Percentiles rank a stretch among this genome's conserved stretches.
Conservation (phyloP, 208 protist species). For the Acanthamoeba castellanii region DNA sequence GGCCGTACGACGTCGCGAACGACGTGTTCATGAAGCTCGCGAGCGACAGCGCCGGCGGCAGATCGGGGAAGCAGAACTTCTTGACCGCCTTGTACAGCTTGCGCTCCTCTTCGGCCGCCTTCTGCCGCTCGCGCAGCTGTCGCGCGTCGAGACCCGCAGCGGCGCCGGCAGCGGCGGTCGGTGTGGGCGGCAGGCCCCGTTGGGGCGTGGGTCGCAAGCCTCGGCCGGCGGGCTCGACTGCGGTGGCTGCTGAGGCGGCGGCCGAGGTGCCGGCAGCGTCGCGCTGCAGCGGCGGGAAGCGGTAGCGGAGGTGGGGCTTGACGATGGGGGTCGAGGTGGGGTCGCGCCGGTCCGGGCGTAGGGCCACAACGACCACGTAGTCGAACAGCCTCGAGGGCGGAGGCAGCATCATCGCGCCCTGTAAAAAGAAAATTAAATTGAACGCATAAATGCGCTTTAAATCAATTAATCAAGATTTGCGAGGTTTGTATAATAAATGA, state of each 20-base stretch:
- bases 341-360: neutral
- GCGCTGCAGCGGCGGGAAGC: neutral
- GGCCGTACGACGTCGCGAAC: neutral
- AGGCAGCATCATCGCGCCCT: neutral
- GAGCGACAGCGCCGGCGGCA: neutral
- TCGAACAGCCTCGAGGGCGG: neutral
- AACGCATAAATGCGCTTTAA: no score
- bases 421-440: no score
- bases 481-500: no score
- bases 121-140: neutral
- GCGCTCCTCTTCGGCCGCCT: slow-evolving; percentile 37
- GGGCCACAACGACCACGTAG: slow-evolving; percentile 9
- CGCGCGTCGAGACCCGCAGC: neutral
- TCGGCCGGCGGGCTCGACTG: no score
- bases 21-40: neutral
- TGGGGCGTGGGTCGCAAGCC: no score
- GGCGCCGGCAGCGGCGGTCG: neutral
- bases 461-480: no score
- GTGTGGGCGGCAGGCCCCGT: no score
- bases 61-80: slow-evolving; percentile 71
- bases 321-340: neutral
- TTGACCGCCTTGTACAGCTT: slow-evolving; percentile 62
- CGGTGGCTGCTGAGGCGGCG: neutral
- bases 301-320: slow-evolving; percentile 44
- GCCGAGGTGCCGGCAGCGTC: neutral